Evolutionary conservation across 768 basidiomycete species (phyloP).

Genomic region (Mycena maculata): DNA sequence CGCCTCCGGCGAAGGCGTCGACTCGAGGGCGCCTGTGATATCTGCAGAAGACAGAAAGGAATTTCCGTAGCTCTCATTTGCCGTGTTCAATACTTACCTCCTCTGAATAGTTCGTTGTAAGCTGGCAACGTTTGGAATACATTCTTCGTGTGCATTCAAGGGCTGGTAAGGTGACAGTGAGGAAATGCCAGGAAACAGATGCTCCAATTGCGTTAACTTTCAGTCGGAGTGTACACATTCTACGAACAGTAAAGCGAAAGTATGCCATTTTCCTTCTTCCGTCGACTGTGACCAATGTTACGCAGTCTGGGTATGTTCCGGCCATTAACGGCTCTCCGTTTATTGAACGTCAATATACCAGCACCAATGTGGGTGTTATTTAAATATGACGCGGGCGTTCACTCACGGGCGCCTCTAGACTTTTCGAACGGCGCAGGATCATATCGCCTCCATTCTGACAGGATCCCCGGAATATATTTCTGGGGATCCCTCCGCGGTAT

Average conservation of each 20-base stretch:
- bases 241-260: conserved; percentile 45
- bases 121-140: conserved; percentile 26
- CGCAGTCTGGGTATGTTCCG: conserved; percentile 19
- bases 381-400: not conserved
- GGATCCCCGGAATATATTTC: conserved; percentile 41
- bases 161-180: conserved; percentile 63
- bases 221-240: conserved; percentile 52
- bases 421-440: conserved; percentile 13
- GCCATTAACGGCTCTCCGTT: not conserved
- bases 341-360: not conserved
- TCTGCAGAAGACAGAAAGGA: conserved; percentile 74
- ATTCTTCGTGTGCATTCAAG: not conserved
- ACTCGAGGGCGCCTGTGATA: conserved; percentile 69
- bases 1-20: conserved; percentile 58
- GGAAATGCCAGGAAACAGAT: conserved; percentile 51
- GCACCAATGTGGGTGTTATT: not conserved
- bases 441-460: conserved; percentile 26
- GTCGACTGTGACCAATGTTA: not conserved
- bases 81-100: not conserved
- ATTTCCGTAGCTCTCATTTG: not conserved
- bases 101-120: conserved; percentile 60
- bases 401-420: not conserved
- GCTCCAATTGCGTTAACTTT: conserved; percentile 55
- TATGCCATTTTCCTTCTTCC: not conserved
- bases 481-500: conserved; percentile 11